Base-by-base conservation (phyloP, 2,329 filamentous ascomycete genomes). In the Neonectria magnoliae region DNA sequence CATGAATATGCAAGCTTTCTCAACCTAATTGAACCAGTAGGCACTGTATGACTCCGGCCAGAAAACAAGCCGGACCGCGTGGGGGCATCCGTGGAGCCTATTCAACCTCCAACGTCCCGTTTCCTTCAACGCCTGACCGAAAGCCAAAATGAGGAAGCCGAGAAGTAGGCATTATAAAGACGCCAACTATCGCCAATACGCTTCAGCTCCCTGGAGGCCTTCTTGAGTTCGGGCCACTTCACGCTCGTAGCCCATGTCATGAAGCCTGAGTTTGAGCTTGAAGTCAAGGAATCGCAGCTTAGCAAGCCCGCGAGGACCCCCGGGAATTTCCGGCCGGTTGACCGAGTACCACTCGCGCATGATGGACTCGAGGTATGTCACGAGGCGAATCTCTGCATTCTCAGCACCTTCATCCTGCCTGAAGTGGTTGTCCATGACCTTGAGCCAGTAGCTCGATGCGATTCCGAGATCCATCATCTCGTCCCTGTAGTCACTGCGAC, bases 251-350 rank as follows among this genome's bases (percentile, higher is more conserved):
- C 48, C 27, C 29, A 51, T 2, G 29, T 53, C 27, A 2, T 38
- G 14, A 11, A 60, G 27, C 18, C 25, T 29, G 16, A 53, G 48
- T 20, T 4, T 45, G 14, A 60, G 20, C 20, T 53, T 60, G 14
- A 53, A 60, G 22, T 29, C 27, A 10, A 53, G 42, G 41, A 53
- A 60, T 27, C 41, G 57, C 20, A 60, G 48, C 29, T 38, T 60
- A 20, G 48, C 50, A 18, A 5, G 27, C 57, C 52, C 38, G n/a
- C n/a, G 48, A 18, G 6, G 27, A 41, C 45, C 50, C 57, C 52
- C 57, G 10, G 20, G 36, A 5, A 47, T 16, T 11, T 60, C 38
- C n/a, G 56, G 16, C n/a, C 50, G 38, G 16, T 10, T 27, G 5
- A 53, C 18, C 4, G 27, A 29, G 18, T 47, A 27, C 57, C 57